phyloP scores from a whole-genome alignment of 495 filamentous ascomycete species.

The Massariosphaeria phaeospora region DNA sequence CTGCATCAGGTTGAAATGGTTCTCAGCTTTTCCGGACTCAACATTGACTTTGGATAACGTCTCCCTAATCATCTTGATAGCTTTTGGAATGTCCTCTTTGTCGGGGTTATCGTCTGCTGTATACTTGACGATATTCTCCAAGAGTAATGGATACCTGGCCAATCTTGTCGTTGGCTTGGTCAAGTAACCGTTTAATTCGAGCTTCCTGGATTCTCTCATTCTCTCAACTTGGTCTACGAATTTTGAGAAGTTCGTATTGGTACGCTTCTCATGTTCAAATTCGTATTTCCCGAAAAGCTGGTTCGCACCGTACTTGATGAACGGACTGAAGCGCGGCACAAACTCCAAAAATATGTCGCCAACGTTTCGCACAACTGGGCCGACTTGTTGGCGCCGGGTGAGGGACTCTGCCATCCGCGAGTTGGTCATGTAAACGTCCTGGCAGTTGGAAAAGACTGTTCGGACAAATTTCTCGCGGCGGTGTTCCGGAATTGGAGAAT shows the following conservation, averaged over 20 bases:
- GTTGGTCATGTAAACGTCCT: constrained; percentile 91
- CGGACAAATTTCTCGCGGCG: constrained; percentile 85
- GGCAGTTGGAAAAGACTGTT: constrained; percentile 91
- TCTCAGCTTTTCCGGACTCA: constrained; percentile 95
- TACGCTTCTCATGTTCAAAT: constrained; percentile 90
- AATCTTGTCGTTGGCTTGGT: constrained; percentile 97
- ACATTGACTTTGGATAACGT: constrained; percentile 83
- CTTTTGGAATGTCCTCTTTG: constrained; percentile 83
- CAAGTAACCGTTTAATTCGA: constrained; percentile 96
- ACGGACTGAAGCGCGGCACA: constrained; percentile 87
- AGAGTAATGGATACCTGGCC: constrained; percentile 86
- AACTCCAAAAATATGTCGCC: constrained; percentile 94
- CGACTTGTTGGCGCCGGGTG: constrained; percentile 84
- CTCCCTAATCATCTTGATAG: constrained; percentile 76
- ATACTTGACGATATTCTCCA: constrained; percentile 88
- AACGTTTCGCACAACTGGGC: constrained; percentile 78
- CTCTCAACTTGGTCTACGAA: constrained; percentile 98
- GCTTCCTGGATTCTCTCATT: constrained; percentile 90
- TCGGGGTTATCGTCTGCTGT: constrained; percentile 84
- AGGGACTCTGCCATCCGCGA: constrained; percentile 77
- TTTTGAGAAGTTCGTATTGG: constrained; percentile 77
- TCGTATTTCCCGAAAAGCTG: constrained; percentile 96
- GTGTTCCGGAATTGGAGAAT: constrained; percentile 83
- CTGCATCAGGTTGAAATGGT: constrained; percentile 91
- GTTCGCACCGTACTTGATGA: constrained; percentile 94